Evolutionary conservation across 345 rosid genomes (phyloP).

Genomic region (Eucalyptus coolabah): DNA sequence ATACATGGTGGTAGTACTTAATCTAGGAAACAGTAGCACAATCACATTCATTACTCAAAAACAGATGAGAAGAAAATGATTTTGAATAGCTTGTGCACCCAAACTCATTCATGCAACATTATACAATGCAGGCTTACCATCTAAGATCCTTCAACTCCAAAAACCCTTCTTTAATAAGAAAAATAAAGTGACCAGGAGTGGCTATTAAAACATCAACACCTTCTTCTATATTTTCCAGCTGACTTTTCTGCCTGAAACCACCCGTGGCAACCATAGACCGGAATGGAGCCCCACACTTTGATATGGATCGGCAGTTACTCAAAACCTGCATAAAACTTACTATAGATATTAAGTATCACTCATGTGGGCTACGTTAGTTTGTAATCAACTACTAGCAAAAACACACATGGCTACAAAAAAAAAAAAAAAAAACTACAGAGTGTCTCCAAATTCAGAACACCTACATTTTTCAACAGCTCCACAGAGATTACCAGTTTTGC

Average conservation of each 20-base stretch:
- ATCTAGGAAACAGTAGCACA: not conserved
- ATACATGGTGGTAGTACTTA: not conserved
- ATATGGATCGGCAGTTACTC: constrained; percentile 54
- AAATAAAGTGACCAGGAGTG: too few species aligned
- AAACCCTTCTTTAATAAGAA: too few species aligned
- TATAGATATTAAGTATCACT: not conserved
- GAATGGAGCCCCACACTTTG: constrained; percentile 78
- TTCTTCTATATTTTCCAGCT: constrained; percentile 64
- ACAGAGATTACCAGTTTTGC: not conserved
- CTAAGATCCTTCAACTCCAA: too few species aligned
- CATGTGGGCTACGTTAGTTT: not conserved
- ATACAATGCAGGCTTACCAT: too few species aligned
- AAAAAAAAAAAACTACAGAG: not conserved
- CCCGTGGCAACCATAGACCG: constrained; percentile 88
- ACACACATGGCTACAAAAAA: too few species aligned
- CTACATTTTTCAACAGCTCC: not conserved
- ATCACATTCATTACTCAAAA: too few species aligned
- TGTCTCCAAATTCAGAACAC: not conserved
- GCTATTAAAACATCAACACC: constrained; percentile 27
- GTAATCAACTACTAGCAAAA: not conserved
- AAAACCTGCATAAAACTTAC: constrained; percentile 53
- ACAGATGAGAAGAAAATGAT: too few species aligned
- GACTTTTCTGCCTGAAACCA: constrained; percentile 81
- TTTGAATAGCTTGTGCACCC: too few species aligned
- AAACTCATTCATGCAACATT: too few species aligned